These are phyloP conservation scores for Podospora pseudoanserina DNA, from an alignment of 495 filamentous ascomycete genomes.

Conservation along the genomic window DNA sequence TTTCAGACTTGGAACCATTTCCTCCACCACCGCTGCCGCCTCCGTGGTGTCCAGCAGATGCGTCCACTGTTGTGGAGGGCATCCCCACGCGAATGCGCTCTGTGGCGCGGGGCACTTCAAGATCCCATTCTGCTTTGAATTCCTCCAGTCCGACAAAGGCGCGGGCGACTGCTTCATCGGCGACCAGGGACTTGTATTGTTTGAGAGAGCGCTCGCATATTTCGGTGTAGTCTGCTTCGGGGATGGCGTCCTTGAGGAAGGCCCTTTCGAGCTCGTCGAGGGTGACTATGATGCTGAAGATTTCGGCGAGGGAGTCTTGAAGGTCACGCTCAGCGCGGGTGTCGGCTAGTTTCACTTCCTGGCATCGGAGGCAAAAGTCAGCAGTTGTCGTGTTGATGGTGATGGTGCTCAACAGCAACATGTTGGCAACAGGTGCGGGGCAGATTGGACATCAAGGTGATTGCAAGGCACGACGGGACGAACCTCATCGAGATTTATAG, in stretches of 20 bases:
- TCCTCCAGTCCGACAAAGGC: conserved; percentile 85
- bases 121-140: conserved; percentile 91
- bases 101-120: conserved; percentile 92
- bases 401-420: neutral
- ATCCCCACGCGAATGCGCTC: conserved; percentile 89
- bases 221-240: conserved; percentile 89
- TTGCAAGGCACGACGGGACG: neutral
- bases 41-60: conserved; percentile 36
- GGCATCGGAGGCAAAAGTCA: neutral
- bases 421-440: conserved; percentile 15
- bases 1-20: conserved; percentile 40
- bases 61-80: conserved; percentile 57
- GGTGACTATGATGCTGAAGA: conserved; percentile 96
- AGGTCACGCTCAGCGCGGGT: conserved; percentile 85
- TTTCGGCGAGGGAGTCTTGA: conserved; percentile 91
- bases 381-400: neutral
- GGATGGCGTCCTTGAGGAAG: conserved; percentile 92
- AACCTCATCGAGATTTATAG: conserved; percentile 89
- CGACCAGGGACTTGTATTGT: conserved; percentile 92
- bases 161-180: conserved; percentile 75
- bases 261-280: conserved; percentile 95
- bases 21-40: conserved; percentile 26
- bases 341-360: conserved; percentile 91
- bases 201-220: conserved; percentile 89
- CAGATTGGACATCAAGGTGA: conserved; percentile 20